Base-by-base conservation (phyloP, 345 rosid species). In the Bruguiera sexangula region DNA sequence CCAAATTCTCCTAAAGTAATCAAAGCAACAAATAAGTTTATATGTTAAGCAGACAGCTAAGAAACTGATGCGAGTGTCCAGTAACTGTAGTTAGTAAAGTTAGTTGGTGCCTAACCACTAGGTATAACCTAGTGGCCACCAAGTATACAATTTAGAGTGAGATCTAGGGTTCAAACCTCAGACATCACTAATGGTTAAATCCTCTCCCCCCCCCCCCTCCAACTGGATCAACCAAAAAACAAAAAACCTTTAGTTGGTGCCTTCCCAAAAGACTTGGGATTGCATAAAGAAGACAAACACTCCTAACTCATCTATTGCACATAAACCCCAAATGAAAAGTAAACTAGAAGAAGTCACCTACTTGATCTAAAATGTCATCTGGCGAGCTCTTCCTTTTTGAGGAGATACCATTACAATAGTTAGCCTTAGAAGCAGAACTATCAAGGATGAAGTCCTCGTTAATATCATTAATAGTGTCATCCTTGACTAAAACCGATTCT, bases 381-480 rank as follows among this genome's bases (percentile, higher is more conserved):
- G 67, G 34, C 53, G 75, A 75, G 68, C 75, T 71, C 77, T 89
- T 94, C 75, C 97, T 87, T 78, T 94, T 92, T 61, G 80, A 62
- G 24, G 82, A 57, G 37, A 72, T 69, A 65, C 74, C 70, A 48
- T 77, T 74, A 20, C 29, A 16, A 59, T 61, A 60, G 66, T 74
- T 76, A 60, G 36, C 53, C 32, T 54, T 66, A 22, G 67, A 72
- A 75, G 71, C 24, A 78, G 51, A 36, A 52, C 27, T 36, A 32
- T 71, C 73, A 73, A 73, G 60, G 61, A 51, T 32, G 36, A 63
- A 55, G 68, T 71, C 78, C 65, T 84, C 75, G 24, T 39, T 43
- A 11, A 22, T 9, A 36, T 36, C 57, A 52, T 11, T 60, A 50
- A 19, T 27, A n/a, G 21, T 20, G 67, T 62, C 69, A 68, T 51